Base-by-base conservation (phyloP, 169 alveolate genomes). In the Eimeria zaria region DNA sequence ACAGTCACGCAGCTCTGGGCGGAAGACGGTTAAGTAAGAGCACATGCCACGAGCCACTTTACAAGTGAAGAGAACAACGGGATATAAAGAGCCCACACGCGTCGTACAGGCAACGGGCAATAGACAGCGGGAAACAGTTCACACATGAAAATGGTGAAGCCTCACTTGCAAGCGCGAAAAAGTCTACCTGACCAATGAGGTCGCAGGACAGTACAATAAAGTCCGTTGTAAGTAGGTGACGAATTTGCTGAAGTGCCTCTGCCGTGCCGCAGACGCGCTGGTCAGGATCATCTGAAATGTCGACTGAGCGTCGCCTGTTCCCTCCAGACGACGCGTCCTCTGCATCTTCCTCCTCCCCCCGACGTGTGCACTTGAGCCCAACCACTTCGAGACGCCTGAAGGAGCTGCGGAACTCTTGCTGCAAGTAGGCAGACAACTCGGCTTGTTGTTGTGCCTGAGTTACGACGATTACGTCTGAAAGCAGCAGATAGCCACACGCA, bases 361-460 rank as follows among this genome's bases (percentile, higher is more conserved):
- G 81, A 69, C 90, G 80, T 27, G 90, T 58, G 51, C 90, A 58
- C 60, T 88, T 74, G n/a, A 93, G 96, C 55, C 96, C 96, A n/a
- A 93, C 89, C 33, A 93, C 96, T 58, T 93, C 96, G 16, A 93
- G 96, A n/a, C 96, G 93, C 89, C 90, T 84, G 51, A 93, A 93
- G 3, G 94, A 88, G n/a, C 84, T 67, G 39, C 71, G 78, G 69
- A 93, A 93, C 89, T 93, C 96, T 81, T 80, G 89, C 24, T 88
- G 96, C 62, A 93, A 53, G 89, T 83, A 93, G 58, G 96, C 85
- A 20, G 84, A 62, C 58, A 93, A 30, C 81, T 93, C 96, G 2
- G 93, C 96, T 67, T 93, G 96, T 41, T 83, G 88, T 36, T 71
- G 76, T 55, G 90, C 91, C 51, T 83, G 94, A 11, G 96, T 93